Evolutionary conservation across 495 filamentous ascomycete genomes (phyloP), one percentile per base, ranked within the genome.

Genomic region (Daldinia bambusicola): DNA sequence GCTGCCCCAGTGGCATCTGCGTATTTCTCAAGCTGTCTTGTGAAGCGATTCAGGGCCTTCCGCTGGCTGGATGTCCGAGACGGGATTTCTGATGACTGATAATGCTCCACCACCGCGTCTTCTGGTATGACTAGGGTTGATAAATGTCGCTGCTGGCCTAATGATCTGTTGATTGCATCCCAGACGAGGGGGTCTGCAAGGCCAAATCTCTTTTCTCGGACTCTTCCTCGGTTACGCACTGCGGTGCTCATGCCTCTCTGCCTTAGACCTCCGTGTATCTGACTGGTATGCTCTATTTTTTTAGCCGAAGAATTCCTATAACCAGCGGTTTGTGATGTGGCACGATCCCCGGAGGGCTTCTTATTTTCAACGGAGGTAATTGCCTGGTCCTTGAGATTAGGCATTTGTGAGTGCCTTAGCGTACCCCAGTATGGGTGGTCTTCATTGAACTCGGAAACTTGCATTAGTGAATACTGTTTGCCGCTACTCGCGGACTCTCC

Each of bases 21-120:
- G 68, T 84, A 81, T 26, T 80, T 78, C 22, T 80, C 76, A 34
- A 84, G 76, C 32, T 84, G 79, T 56, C 70, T 79, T 40, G 79
- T 75, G 43, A 84, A 85, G 5, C 71, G 75, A n/a, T 74, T 77
- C 2, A 84, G 63, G 2, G 72, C 75, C 50, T 68, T 82, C 53
- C 66, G 73, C 45, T 80, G 76, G 32, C 79, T 80, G 9, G 75
- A 78, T 26, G 79, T 79, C n/a, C 80, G 78, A 63, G 78, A 78
- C 5, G 62, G 53, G 8, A 63, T 7, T 6, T 75, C 59, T 4
- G 61, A 43, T 4, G 36, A 38, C 14, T 64, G 60, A 6, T 48
- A 16, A 41, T 43, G 45, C 1, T 64, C 16, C 36, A 36, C 20
- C 14, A 22, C 37, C 13, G 57, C 36, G 6, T 63, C 63, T 20